These are phyloP conservation scores for Euphorbia corollata DNA, from an alignment of 441 rosid genomes.

Conservation along the genomic window DNA sequence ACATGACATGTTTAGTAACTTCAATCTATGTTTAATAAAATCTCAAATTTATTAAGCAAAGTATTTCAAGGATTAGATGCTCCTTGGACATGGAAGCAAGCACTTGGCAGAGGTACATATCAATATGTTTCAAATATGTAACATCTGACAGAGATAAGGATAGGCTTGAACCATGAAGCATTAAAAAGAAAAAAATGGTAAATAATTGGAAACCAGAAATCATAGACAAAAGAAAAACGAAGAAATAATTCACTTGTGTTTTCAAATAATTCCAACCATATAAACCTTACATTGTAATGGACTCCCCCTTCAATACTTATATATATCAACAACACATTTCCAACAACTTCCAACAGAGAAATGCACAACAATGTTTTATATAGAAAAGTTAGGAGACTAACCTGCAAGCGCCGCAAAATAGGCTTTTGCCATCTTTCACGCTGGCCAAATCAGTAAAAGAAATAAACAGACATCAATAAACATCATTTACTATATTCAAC, in stretches of 20 bases:
- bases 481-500: not conserved
- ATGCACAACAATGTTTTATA: slow-evolving; percentile 5
- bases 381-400: slow-evolving; percentile 29
- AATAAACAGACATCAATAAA: slow-evolving; percentile 7
- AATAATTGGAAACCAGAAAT: not conserved
- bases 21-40: not conserved
- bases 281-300: not conserved
- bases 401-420: slow-evolving; percentile 88
- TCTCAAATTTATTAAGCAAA: not conserved
- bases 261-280: not conserved
- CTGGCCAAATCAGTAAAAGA: slow-evolving; percentile 35
- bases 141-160: not conserved
- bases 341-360: not conserved
- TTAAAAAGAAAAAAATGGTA: not conserved
- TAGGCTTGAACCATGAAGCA: not conserved
- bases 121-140: not conserved
- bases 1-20: not conserved
- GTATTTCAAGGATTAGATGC: not conserved
- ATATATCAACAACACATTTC: not conserved
- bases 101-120: not conserved
- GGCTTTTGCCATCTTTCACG: slow-evolving; percentile 98
- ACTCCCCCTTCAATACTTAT: not conserved
- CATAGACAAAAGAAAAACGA: not conserved
- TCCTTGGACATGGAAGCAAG: not conserved
- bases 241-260: not conserved